Percentiles rank a stretch among this genome's conserved stretches.
Evolutionary conservation across 306 rosid genomes (phyloP).

Genomic region (Inga oerstediana): DNA sequence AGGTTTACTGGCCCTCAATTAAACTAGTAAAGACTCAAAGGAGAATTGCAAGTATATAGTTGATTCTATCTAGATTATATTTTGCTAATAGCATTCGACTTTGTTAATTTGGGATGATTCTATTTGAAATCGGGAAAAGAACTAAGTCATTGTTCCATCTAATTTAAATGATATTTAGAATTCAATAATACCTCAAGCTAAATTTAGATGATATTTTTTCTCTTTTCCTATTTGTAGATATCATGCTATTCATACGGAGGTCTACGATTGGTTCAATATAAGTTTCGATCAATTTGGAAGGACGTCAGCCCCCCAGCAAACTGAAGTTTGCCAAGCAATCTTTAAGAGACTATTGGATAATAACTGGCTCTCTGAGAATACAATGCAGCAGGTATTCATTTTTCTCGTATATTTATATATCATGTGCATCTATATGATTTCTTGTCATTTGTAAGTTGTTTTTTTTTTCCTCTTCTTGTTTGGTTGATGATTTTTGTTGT

Average conservation of each 20-base stretch:
- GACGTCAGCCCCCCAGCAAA: constrained; percentile 81
- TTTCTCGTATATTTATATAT: constrained; percentile 18
- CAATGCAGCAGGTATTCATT: constrained; percentile 79
- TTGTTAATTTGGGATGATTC: constrained; percentile 1
- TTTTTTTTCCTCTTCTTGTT: neutral
- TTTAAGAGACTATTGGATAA: constrained; percentile 66
- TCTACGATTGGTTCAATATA: constrained; percentile 84
- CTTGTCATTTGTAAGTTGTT: neutral
- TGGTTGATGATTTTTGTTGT: constrained; percentile 19
- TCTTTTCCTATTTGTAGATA: constrained; percentile 52
- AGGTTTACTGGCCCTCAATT: constrained; percentile 1
- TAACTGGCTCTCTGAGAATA: constrained; percentile 83
- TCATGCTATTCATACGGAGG: constrained; percentile 79
- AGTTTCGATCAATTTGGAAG: constrained; percentile 96
- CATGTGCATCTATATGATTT: constrained; percentile 11
- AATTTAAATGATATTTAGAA: neutral
- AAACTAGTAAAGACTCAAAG: neutral
- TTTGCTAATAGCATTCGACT: neutral
- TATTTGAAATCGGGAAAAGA: neutral
- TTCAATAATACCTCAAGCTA: neutral
- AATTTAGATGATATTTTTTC: neutral
- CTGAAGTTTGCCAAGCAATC: constrained; percentile 89
- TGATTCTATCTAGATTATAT: neutral
- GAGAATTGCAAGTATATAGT: neutral
- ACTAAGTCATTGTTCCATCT: neutral